Conservation (phyloP, 2,329 filamentous ascomycete genomes). For the Raffaelea ambrosiae region DNA sequence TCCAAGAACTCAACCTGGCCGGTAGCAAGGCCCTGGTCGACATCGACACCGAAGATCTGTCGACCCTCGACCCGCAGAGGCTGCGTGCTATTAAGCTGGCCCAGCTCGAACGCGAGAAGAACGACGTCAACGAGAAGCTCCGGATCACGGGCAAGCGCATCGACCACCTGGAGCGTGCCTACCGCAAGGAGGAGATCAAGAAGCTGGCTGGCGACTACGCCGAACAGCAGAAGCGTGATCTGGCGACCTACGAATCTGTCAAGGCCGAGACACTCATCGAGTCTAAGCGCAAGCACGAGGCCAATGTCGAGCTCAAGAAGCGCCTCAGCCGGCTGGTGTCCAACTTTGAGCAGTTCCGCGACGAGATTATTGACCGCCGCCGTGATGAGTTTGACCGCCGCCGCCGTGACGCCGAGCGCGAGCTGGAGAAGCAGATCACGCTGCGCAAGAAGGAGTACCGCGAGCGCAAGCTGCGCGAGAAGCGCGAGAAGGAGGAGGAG, state of each 20-base stretch:
- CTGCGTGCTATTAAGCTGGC: conserved; percentile 92
- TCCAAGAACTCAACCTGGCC: conserved; percentile 76
- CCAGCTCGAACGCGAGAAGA: conserved; percentile 97
- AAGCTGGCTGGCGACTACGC: conserved; percentile 82
- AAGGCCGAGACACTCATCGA: conserved; percentile 73
- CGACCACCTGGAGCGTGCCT: conserved; percentile 93
- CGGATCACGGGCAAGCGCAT: conserved; percentile 90
- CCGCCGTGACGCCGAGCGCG: conserved; percentile 81
- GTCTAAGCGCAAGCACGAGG: conserved; percentile 80
- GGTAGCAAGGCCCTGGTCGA: conserved; percentile 61
- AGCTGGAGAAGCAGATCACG: conserved; percentile 86
- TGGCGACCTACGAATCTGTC: conserved; percentile 69
- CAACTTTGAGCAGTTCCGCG: conserved; percentile 76
- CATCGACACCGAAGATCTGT: conserved; percentile 72
- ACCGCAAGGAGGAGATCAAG: conserved; percentile 91
- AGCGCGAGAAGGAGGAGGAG: conserved; percentile 73
- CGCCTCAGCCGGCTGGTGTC: conserved; percentile 77
- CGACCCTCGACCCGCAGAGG: conserved; percentile 79
- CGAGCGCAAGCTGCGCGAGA: conserved; percentile 75
- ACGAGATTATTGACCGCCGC: conserved; percentile 74
- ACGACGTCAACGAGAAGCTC: conserved; percentile 83
- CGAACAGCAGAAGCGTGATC: conserved; percentile 68
- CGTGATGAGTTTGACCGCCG: conserved; percentile 95
- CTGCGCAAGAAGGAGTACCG: conserved; percentile 81
- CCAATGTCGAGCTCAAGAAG: conserved; percentile 88